Base-by-base conservation (phyloP, 495 filamentous ascomycete genomes). In the Thozetella sp. region DNA sequence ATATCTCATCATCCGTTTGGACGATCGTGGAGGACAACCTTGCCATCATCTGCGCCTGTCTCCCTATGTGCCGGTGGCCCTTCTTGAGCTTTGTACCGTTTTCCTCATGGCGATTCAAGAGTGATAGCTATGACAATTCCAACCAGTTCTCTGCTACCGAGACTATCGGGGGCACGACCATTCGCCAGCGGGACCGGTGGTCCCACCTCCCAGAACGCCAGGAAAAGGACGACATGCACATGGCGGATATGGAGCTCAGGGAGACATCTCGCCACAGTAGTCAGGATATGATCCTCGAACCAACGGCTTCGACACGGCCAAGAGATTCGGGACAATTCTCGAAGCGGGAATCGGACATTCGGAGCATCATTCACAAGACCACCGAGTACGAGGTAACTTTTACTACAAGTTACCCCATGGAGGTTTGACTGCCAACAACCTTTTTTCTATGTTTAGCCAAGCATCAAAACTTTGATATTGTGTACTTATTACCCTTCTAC, bases 31-130 rank as follows among this genome's bases (percentile, higher is more conserved):
- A 82, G 56, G 55, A 70, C n/a, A 75, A 79, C 61, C 58, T 76
- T 12, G 76, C 72, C 24, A 75, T 81, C 54, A 75, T 83, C 56
- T 80, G 76, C 65, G 78, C 76, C 40, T 79, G 73, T 56, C 68
- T 82, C 9, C 80, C 79, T 43, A 57, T 75, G 45, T 68, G 75
- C 50, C 65, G 72, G 26, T 57, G 57, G 6, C 72, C 72, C 3
- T 56, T 78, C 9, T 34, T 59, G 43, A 61, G 63, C 26, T 27
- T 64, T 37, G 72, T 70, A 40, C 60, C 64, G 22, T 55, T 25
- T 61, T 68, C 62, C 58, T 70, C 65, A 57, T 27, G 17, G 24
- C 55, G n/a, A 24, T 26, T 43, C 24, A 60, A 55, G 27, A 25
- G 25, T 27, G 27, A 15, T 4, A 57, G 20, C 0, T 52, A 23